Conservation (phyloP, 2,329 filamentous ascomycete species). For the Clarireedia sp. region DNA sequence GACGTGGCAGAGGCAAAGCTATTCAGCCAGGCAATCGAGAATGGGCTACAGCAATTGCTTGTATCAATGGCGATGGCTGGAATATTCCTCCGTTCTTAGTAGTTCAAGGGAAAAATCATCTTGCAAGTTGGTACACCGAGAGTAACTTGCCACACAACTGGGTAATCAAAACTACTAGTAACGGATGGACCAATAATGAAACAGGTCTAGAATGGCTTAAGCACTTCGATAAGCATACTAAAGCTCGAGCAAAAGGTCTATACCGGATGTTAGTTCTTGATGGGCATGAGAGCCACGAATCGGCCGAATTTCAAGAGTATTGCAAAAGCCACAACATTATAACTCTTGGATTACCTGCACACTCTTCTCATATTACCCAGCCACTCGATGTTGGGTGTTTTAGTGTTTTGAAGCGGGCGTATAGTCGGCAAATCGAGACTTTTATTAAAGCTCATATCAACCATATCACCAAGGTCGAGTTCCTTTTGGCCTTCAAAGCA, state of each 20-base stretch:
- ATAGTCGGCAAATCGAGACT: constrained; percentile 25
- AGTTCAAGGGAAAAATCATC: constrained; percentile 18
- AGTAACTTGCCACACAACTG: constrained; percentile 22
- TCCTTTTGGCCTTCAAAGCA: constrained; percentile 24
- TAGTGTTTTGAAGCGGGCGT: constrained; percentile 30
- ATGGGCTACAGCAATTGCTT: constrained; percentile 24
- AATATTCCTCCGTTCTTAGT: constrained; percentile 22
- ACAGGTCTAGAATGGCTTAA: constrained; percentile 30
- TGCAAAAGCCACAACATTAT: constrained; percentile 33
- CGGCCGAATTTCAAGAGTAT: neutral
- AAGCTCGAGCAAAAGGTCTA: constrained; percentile 1
- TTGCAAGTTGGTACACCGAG: constrained; percentile 22
- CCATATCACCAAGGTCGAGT: constrained; percentile 28
- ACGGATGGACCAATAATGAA: constrained; percentile 28
- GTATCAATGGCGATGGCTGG: constrained; percentile 19
- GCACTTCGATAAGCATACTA: constrained; percentile 17
- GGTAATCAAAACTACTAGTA: constrained; percentile 27
- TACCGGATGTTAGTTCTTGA: constrained; percentile 13
- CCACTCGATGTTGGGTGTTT: constrained; percentile 35
- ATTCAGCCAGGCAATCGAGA: constrained; percentile 23
- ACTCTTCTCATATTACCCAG: constrained; percentile 34
- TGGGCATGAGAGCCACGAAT: constrained; percentile 8
- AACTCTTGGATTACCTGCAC: constrained; percentile 16
- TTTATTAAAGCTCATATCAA: constrained; percentile 27
- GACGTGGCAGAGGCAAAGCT: constrained; percentile 11